Percentiles rank a stretch among this genome's conserved stretches.
These are phyloP conservation scores for Talaromyces nanjingensis DNA, from an alignment of 495 filamentous ascomycete genomes.

Conservation along the genomic window DNA sequence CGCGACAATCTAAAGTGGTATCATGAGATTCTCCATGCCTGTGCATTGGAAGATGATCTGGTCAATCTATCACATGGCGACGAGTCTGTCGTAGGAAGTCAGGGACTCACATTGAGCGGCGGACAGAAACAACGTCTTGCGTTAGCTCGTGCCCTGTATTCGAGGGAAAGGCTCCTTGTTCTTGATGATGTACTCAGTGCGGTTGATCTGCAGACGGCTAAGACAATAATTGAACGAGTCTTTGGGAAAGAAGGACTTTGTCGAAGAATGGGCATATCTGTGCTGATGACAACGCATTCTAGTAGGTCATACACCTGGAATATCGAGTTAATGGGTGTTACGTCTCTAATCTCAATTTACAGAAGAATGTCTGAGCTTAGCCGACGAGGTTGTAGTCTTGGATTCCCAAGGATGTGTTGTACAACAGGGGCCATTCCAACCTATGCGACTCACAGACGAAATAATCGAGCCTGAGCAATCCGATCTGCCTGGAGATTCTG, in stretches of 20 bases:
- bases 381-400: not conserved
- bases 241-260: conserved; percentile 11
- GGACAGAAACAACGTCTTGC: conserved; percentile 49
- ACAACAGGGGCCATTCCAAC: not conserved
- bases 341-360: not conserved
- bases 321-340: no score
- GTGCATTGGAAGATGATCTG: conserved; percentile 55
- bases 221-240: conserved; percentile 1
- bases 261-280: conserved; percentile 11
- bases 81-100: conserved; percentile 32
- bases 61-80: conserved; percentile 33
- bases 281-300: conserved; percentile 6
- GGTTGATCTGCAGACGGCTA: conserved; percentile 36
- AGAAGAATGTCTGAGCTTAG: not conserved
- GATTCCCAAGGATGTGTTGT: not conserved
- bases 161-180: conserved; percentile 60
- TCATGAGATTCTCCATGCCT: conserved; percentile 25
- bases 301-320: not conserved
- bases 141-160: conserved; percentile 57
- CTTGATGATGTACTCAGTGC: conserved; percentile 68
- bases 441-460: not conserved
- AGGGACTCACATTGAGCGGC: conserved; percentile 41
- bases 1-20: conserved; percentile 28
- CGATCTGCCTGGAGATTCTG: not conserved
- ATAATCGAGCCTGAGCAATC: not conserved